Evolutionary conservation across 1,139 yeast species (phyloP).

Genomic region (Suhomyces choctaworum): DNA sequence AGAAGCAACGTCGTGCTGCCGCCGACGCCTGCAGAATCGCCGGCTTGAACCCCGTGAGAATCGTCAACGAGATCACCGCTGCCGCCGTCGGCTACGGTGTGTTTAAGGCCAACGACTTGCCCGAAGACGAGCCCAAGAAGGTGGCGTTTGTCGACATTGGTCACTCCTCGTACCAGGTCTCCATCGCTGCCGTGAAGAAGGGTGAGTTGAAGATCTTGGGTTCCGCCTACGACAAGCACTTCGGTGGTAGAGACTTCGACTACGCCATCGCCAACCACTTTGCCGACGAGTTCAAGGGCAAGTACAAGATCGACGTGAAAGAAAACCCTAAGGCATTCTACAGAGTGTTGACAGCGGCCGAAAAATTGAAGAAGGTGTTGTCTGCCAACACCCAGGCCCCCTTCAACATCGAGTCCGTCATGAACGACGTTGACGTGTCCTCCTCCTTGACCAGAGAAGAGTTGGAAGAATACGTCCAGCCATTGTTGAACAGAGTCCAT

Average conservation of each 20-base stretch:
- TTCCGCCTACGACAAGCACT: slow-evolving; percentile 90
- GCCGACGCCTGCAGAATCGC: slow-evolving; percentile 95
- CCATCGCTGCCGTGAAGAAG: slow-evolving; percentile 88
- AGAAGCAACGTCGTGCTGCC: slow-evolving; percentile 94
- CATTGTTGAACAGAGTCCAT: slow-evolving; percentile 73
- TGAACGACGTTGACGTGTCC: slow-evolving; percentile 96
- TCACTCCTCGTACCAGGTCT: slow-evolving; percentile 90
- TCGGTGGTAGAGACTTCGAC: slow-evolving; percentile 98
- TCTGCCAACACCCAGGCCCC: slow-evolving; percentile 97
- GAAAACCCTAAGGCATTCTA: slow-evolving; percentile 93
- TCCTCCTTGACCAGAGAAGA: slow-evolving; percentile 89
- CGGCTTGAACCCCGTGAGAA: slow-evolving; percentile 96
- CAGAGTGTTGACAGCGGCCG: slow-evolving; percentile 89
- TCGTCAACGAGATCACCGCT: slow-evolving; percentile 95
- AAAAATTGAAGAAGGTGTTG: slow-evolving; percentile 90
- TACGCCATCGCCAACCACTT: slow-evolving; percentile 91
- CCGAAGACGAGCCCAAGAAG: slow-evolving; percentile 85
- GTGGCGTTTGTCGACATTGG: slow-evolving; percentile 97
- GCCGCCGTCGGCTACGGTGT: slow-evolving; percentile 99
- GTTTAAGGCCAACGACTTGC: slow-evolving; percentile 92
- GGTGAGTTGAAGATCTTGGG: slow-evolving; percentile 95
- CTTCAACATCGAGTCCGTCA: slow-evolving; percentile 90
- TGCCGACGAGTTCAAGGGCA: slow-evolving; percentile 85
- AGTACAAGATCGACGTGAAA: slow-evolving; percentile 90
- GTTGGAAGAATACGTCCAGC: slow-evolving; percentile 84